Percentiles rank a stretch among this genome's conserved stretches.
phyloP scores from a whole-genome alignment of 2,329 filamentous ascomycete species.

The Elsinoe ampelina region DNA sequence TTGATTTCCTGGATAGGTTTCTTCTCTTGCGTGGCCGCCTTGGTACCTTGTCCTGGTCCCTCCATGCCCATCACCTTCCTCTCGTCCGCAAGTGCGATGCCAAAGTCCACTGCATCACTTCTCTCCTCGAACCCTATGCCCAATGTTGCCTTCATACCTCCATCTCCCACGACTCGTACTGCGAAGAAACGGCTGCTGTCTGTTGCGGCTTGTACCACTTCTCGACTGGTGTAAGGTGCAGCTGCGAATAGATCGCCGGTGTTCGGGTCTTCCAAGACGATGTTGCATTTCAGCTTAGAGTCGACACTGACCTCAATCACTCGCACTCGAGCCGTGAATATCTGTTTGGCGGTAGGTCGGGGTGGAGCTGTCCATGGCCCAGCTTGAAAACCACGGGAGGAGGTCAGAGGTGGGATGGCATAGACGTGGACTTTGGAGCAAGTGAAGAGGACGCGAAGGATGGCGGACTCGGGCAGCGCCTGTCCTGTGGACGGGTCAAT shows the following conservation, averaged over 20 bases:
- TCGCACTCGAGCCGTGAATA: constrained; percentile 77
- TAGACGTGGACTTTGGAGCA: constrained; percentile 71
- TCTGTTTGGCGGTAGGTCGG: constrained; percentile 57
- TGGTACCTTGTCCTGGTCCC: constrained; percentile 17
- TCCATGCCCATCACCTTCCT: constrained; percentile 59
- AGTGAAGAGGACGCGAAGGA: constrained; percentile 77
- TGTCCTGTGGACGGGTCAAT: constrained; percentile 63
- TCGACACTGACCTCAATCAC: constrained; percentile 28
- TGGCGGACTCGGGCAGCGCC: constrained; percentile 62
- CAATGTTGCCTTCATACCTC: constrained; percentile 65
- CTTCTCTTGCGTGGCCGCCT: constrained; percentile 23
- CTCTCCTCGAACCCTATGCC: constrained; percentile 84
- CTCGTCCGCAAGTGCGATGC: constrained; percentile 69
- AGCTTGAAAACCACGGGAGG: constrained; percentile 70
- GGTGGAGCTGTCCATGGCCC: constrained; percentile 63
- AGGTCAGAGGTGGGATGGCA: constrained; percentile 70
- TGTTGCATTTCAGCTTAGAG: constrained; percentile 52
- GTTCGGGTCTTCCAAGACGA: constrained; percentile 67
- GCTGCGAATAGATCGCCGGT: constrained; percentile 73
- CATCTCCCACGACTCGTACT: constrained; percentile 65
- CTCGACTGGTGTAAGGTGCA: constrained; percentile 60
- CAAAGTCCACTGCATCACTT: constrained; percentile 77
- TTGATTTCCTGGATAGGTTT: constrained; percentile 44
- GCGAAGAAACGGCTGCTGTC: constrained; percentile 82
- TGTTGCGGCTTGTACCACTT: constrained; percentile 64